Evolutionary conservation across 2,329 filamentous ascomycete genomes (phyloP).

Genomic region (Tolypocladium cylindrosporum): DNA sequence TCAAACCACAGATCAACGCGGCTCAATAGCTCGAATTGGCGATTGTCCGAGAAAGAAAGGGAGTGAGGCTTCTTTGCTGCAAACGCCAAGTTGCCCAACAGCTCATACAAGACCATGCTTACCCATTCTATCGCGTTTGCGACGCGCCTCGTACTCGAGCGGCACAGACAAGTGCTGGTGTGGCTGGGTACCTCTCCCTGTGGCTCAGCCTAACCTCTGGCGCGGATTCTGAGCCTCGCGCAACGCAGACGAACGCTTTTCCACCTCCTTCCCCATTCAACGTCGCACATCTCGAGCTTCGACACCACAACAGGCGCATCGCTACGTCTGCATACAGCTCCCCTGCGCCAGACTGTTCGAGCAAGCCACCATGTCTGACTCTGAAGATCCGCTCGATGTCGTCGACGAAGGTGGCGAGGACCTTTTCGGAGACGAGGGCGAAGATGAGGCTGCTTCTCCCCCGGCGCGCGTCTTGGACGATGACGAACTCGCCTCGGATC

Average conservation of each 20-base stretch:
- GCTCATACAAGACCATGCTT: background rate
- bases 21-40: background rate
- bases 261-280: background rate
- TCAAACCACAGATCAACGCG: background rate
- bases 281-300: background rate
- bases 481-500: constrained; percentile 45
- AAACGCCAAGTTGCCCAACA: background rate
- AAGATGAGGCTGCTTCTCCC: constrained; percentile 47
- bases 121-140: background rate
- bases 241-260: background rate
- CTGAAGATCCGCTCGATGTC: constrained; percentile 41
- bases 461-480: constrained; percentile 56
- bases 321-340: background rate
- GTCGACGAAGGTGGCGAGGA: constrained; percentile 50
- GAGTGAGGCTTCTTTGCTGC: background rate
- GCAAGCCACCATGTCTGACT: constrained; percentile 39
- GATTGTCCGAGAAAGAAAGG: background rate
- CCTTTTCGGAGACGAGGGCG: constrained; percentile 50
- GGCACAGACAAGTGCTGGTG: background rate
- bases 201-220: background rate
- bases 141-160: background rate
- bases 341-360: background rate
- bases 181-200: background rate
- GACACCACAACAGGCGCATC: background rate
- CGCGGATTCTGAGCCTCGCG: background rate